Evolutionary conservation across 257 asterid genomes (phyloP).

Genomic region (Rehmannia glutinosa): DNA sequence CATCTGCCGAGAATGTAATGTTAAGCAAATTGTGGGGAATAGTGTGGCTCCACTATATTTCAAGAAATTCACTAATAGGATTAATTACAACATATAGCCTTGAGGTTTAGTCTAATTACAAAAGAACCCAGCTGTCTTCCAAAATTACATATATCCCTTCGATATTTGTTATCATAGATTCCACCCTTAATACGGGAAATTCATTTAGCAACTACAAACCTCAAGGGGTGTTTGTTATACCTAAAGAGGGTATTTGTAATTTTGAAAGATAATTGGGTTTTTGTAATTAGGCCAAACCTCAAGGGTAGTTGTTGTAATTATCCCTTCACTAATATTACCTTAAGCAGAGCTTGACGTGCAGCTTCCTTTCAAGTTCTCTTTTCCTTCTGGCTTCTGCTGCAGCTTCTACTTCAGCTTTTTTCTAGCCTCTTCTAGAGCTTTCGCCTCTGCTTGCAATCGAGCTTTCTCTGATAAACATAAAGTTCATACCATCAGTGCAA

Average conservation of each 20-base stretch:
- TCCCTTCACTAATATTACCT: constrained; percentile 35
- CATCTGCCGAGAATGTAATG: constrained; percentile 40
- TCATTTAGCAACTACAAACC: too few relatives aligned
- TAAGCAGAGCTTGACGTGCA: constrained; percentile 74
- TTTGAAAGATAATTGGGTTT: too few relatives aligned
- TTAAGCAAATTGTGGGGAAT: not conserved
- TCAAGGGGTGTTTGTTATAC: too few relatives aligned
- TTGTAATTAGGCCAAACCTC: not conserved
- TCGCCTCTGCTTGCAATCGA: constrained; percentile 77
- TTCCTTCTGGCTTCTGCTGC: constrained; percentile 61
- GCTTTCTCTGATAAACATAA: constrained; percentile 53
- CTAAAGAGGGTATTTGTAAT: too few relatives aligned
- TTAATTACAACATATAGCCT: not conserved
- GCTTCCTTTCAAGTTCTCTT: constrained; percentile 86
- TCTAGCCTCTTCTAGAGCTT: constrained; percentile 72
- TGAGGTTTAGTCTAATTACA: not conserved
- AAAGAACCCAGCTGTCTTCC: too few relatives aligned
- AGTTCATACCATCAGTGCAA: not conserved
- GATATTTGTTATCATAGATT: too few relatives aligned
- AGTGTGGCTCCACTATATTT: not conserved
- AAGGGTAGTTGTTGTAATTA: too few relatives aligned
- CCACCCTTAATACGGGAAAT: too few relatives aligned
- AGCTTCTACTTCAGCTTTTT: constrained; percentile 65
- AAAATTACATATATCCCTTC: too few relatives aligned
- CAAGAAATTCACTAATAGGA: too few relatives aligned